Conservation (phyloP, 331 rosid genomes). For the Acacia concinna region DNA sequence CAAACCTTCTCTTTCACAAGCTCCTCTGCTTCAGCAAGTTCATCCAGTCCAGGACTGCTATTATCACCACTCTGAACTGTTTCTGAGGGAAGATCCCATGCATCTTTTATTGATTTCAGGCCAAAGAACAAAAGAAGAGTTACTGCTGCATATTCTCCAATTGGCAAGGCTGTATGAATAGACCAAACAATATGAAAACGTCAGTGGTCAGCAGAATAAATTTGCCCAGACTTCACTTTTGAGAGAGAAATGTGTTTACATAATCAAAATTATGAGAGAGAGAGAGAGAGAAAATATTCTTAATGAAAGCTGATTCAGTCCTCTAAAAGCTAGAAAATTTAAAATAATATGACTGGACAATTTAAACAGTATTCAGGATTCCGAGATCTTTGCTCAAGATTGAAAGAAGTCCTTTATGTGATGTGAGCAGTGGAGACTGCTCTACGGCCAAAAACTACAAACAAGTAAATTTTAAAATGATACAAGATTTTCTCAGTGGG, state of each 20-base stretch:
- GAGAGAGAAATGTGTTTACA: neutral
- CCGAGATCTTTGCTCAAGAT: constrained; percentile 1
- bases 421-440: neutral
- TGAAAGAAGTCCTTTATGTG: neutral
- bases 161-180: constrained; percentile 74
- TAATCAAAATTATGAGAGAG: neutral
- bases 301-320: neutral
- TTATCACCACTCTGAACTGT: constrained; percentile 50
- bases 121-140: constrained; percentile 94
- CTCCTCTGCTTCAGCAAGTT: constrained; percentile 85
- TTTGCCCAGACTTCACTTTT: constrained; percentile 4
- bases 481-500: neutral
- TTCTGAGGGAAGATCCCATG: constrained; percentile 90
- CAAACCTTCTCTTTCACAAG: constrained; percentile 93
- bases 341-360: neutral
- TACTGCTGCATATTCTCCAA: constrained; percentile 96
- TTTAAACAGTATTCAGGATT: constrained; percentile 17
- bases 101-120: constrained; percentile 86
- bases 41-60: constrained; percentile 74
- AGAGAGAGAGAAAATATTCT: neutral
- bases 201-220: constrained; percentile 21
- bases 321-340: neutral
- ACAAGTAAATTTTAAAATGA: neutral
- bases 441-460: neutral
- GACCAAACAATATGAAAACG: constrained; percentile 29